Evolutionary conservation across 192 early-diverging fungal species (phyloP), one percentile per base, ranked within the genome.

Genomic region (Thoreauomyces humboldtii): DNA sequence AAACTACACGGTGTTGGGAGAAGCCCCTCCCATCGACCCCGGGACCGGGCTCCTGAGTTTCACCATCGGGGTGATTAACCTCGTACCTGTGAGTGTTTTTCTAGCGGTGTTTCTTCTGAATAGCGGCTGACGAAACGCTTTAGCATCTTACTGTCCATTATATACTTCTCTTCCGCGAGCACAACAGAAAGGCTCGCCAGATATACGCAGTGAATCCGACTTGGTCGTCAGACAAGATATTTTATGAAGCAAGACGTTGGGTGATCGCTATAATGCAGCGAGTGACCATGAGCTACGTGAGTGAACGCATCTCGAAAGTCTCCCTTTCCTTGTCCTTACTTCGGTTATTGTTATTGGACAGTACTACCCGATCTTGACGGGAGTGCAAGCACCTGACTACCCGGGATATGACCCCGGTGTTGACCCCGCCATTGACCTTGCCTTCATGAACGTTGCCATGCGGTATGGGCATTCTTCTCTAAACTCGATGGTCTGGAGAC

Each of bases 231-330:
- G 77, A 74, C 15, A 19, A 42, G 42, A 38, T 77, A 17, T 77
- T 66, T 38, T 62, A 77, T 21, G 41, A 65, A 27, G 65, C 74
- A 17, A 42, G 77, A 36, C 65, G 70, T 1, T 77, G 74, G 77
- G 70, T 78, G 17, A 78, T 78, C 63, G 71, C 74, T 3, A 63
- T 77, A 9, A 46, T 78, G 4, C 77, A 78, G 51, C 68, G 62
- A 41, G 74, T 73, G 17, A 73, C 74, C 6, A 59, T 75, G 34
- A 43, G 44, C 32, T 68, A 56, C 22, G 72, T 73, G 43, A 59
- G 65, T 17, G n/a, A n/a, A n/a, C n/a, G n/a, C n/a, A n/a, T n/a
- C 35, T 25, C 38, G 9, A 41, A 41, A 9, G n/a, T 41, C 11
- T n/a, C n/a, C 38, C 9, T n/a, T 12, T 9, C 38, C n/a, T 12